Conservation (phyloP, 176 grass and related monocot genomes). For the Cenchrus fungigraminus region DNA sequence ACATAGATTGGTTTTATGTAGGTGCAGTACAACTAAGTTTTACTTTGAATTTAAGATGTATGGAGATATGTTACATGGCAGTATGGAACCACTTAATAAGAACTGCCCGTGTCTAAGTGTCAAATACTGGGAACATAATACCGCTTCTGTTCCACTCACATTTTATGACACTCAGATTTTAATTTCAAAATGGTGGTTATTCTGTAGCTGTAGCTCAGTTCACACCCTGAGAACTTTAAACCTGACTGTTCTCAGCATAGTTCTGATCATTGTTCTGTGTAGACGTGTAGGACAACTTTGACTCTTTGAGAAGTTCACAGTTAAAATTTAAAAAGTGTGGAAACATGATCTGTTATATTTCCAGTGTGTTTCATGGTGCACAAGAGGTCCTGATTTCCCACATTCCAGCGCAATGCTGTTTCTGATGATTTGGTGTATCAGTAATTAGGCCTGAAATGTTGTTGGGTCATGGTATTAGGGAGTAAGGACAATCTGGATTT, state of each 20-base stretch:
- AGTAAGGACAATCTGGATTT: background rate
- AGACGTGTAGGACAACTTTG: background rate
- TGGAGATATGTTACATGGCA: background rate
- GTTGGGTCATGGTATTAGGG: slow-evolving; percentile 22
- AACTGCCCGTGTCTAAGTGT: background rate
- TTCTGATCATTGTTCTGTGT: background rate
- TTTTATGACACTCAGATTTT: background rate
- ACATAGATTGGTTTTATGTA: background rate
- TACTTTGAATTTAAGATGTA: background rate
- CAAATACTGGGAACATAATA: background rate
- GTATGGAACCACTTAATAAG: background rate
- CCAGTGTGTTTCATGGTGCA: background rate
- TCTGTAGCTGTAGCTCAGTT: background rate
- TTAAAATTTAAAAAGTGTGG: background rate
- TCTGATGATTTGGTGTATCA: slow-evolving; percentile 8
- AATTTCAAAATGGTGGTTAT: background rate
- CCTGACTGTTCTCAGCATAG: background rate
- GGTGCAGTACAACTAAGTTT: background rate
- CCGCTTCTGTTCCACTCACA: background rate
- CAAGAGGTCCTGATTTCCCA: background rate
- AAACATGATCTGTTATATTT: background rate
- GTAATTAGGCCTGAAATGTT: background rate
- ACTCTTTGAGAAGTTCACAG: background rate
- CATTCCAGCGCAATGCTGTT: background rate
- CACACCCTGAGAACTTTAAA: background rate